Evolutionary conservation across 1,139 yeast genomes (phyloP).

Genomic region (Scheffersomyces insectosa): DNA sequence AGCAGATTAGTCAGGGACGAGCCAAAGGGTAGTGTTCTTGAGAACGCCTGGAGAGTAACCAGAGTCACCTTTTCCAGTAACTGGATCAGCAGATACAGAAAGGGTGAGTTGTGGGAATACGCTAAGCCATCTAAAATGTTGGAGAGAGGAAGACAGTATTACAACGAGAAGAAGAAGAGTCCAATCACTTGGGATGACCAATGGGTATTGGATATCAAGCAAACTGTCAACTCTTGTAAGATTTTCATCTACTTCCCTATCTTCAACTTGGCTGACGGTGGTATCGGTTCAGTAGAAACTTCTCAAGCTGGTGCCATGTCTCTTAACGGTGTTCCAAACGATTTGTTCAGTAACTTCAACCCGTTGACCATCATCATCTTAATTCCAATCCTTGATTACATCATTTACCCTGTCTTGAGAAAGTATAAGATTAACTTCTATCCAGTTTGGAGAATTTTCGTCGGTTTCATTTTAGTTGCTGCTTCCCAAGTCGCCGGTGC

Average conservation of each 20-base stretch:
- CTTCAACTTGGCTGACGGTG: constrained; percentile 65
- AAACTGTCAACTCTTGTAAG: constrained; percentile 60
- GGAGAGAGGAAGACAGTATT: constrained; percentile 40
- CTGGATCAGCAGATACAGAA: constrained; percentile 37
- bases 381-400: constrained; percentile 62
- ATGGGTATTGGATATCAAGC: constrained; percentile 61
- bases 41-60: constrained; percentile 42
- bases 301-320: constrained; percentile 70
- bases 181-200: constrained; percentile 52
- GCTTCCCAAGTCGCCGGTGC: constrained; percentile 44
- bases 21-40: constrained; percentile 51
- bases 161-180: constrained; percentile 25
- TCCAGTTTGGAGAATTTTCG: constrained; percentile 36
- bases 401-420: constrained; percentile 61
- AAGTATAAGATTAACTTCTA: constrained; percentile 39
- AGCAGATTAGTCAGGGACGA: constrained; percentile 38
- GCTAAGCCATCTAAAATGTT: constrained; percentile 54
- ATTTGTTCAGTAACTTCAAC: constrained; percentile 66
- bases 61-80: constrained; percentile 39
- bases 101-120: constrained; percentile 51
- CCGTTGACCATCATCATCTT: constrained; percentile 65
- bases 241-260: constrained; percentile 64
- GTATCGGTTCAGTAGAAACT: constrained; percentile 62
- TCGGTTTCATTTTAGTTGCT: constrained; percentile 39
- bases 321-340: constrained; percentile 70